These are phyloP conservation scores for Colletotrichum brevisporum DNA, from an alignment of 2,329 filamentous ascomycete genomes.

Conservation along the genomic window DNA sequence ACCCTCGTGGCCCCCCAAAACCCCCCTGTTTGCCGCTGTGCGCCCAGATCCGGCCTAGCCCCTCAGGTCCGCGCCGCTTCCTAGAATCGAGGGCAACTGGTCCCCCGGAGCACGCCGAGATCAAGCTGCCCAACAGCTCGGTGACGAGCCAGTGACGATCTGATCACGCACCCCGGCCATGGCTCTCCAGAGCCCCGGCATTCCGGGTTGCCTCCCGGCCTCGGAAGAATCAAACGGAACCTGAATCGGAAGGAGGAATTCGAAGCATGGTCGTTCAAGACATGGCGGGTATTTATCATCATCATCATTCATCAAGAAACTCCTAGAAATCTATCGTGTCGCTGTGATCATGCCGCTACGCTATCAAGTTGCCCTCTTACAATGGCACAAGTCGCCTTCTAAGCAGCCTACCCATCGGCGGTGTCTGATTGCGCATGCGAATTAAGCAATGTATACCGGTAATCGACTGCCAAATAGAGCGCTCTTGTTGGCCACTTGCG, in stretches of 20 bases:
- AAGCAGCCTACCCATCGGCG: no score
- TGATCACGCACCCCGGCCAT: slow-evolving; percentile 5
- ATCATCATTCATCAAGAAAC: slow-evolving; percentile 2
- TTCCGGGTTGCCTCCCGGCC: slow-evolving; percentile 17
- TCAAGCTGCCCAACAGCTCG: slow-evolving; percentile 8
- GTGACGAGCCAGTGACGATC: slow-evolving; percentile 21
- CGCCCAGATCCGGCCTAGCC: slow-evolving; percentile 31
- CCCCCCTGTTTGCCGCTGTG: slow-evolving; percentile 15
- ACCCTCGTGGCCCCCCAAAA: background rate
- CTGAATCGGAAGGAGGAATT: no score
- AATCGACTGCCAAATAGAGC: slow-evolving; percentile 68
- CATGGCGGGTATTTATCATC: background rate
- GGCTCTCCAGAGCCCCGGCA: slow-evolving; percentile 4
- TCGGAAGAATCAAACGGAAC: background rate
- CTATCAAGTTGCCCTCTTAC: background rate
- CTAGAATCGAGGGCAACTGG: background rate
- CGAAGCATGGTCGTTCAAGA: no score
- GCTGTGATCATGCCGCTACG: background rate
- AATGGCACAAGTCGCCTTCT: no score
- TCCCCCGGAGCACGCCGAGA: slow-evolving; percentile 13
- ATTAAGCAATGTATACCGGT: slow-evolving; percentile 65
- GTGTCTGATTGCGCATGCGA: no score
- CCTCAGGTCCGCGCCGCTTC: slow-evolving; percentile 2
- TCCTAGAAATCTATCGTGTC: background rate
- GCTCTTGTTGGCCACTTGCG: slow-evolving; percentile 63